Evolutionary conservation across 148 eudicot species (phyloP).

Genomic region (Arbutus unedo): DNA sequence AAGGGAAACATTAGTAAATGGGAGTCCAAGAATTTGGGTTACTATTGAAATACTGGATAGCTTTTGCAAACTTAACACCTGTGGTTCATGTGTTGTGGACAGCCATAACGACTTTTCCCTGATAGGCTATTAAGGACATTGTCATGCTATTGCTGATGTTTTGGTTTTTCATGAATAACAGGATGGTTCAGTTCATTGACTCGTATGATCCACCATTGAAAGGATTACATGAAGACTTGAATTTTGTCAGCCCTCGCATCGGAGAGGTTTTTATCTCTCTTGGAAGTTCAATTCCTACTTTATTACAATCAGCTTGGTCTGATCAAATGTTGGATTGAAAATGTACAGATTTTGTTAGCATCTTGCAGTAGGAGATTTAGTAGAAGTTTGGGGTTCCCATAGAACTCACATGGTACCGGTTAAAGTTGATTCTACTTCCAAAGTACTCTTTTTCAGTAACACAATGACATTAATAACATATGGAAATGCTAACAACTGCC

Average conservation of each 20-base stretch:
- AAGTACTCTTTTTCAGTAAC: neutral
- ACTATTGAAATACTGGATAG: neutral
- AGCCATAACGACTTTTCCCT: neutral
- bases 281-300: conserved; percentile 5
- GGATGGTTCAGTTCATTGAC: conserved; percentile 90
- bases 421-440: neutral
- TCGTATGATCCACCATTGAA: conserved; percentile 92
- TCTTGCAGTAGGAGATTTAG: neutral
- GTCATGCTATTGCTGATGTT: conserved; percentile 14
- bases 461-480: neutral
- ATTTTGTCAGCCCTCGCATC: conserved; percentile 98
- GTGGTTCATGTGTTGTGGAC: neutral
- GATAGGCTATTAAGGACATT: neutral
- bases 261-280: conserved; percentile 71
- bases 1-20: neutral
- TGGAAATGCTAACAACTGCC: neutral
- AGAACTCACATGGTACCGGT: neutral
- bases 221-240: conserved; percentile 94
- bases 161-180: conserved; percentile 35
- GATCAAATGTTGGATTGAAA: neutral
- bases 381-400: neutral
- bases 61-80: conserved; percentile 1
- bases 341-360: neutral
- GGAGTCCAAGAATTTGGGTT: neutral
- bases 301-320: conserved; percentile 6